Percentiles rank a stretch among this genome's conserved stretches.
Conservation (phyloP, 1,284 basidiomycete genomes). For the Moesziomyces parantarcticus region DNA sequence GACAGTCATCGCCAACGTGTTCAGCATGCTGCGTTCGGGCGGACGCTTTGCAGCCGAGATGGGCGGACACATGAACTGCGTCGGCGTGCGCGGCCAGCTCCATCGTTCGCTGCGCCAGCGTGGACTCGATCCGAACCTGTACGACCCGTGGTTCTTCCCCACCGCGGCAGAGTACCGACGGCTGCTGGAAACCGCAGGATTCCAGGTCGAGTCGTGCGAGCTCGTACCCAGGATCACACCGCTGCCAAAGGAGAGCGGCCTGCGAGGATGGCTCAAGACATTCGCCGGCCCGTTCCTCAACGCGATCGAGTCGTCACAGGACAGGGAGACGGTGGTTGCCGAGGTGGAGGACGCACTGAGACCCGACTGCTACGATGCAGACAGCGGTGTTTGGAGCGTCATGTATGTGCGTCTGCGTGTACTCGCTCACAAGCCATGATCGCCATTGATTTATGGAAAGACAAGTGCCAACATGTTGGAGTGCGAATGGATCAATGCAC, state of each 20-base stretch:
- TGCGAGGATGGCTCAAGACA: conserved; percentile 37
- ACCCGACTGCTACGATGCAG: conserved; percentile 25
- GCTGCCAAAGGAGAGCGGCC: conserved; percentile 12
- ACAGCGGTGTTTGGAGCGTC: conserved; percentile 21
- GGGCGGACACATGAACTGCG: conserved; percentile 36
- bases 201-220: conserved; percentile 30
- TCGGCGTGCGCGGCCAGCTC: conserved; percentile 29
- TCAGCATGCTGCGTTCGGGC: conserved; percentile 2
- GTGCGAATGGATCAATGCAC: neutral
- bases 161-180: conserved; percentile 11
- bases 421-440: conserved; percentile 18
- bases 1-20: conserved; percentile 7
- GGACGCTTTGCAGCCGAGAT: conserved; percentile 39
- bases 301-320: conserved; percentile 8
- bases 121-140: conserved; percentile 6
- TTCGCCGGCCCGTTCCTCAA: conserved; percentile 43
- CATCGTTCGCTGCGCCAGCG: conserved; percentile 9
- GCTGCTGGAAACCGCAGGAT: conserved; percentile 18
- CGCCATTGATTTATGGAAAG: neutral
- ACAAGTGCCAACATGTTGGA: neutral
- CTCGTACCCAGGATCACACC: conserved; percentile 29
- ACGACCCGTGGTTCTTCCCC: conserved; percentile 48
- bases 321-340: conserved; percentile 14
- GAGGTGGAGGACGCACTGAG: conserved; percentile 24
- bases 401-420: conserved; percentile 44